Conservation (phyloP, 108 stramenopile genomes). For the Skeletonema menzelii region DNA sequence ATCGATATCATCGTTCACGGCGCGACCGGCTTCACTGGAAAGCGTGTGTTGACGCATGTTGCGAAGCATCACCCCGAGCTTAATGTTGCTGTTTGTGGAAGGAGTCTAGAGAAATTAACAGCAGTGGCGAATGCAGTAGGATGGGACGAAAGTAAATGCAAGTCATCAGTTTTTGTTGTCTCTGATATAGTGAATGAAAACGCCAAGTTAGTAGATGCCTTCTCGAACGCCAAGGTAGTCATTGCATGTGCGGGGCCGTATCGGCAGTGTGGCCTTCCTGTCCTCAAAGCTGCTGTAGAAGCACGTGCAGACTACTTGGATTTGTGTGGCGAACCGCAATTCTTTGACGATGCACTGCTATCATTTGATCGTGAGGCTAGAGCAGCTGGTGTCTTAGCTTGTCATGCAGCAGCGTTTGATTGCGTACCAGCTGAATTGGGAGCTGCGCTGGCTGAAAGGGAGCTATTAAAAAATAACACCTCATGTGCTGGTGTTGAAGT, state of each 20-base stretch:
- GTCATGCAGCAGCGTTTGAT: slow-evolving; percentile 42
- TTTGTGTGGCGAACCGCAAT: slow-evolving; percentile 49
- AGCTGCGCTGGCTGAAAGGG: slow-evolving; percentile 22
- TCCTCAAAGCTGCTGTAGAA: slow-evolving; percentile 29
- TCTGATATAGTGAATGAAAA: background rate
- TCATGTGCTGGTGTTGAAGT: slow-evolving; percentile 34
- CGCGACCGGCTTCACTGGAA: slow-evolving; percentile 25
- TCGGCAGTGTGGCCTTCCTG: slow-evolving; percentile 20
- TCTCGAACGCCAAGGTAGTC: slow-evolving; percentile 24
- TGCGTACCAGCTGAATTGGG: slow-evolving; percentile 51
- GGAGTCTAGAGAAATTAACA: slow-evolving; percentile 1
- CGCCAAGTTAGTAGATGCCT: slow-evolving; percentile 2
- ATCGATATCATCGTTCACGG: slow-evolving; percentile 31
- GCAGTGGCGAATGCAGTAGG: slow-evolving; percentile 11
- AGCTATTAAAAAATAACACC: background rate
- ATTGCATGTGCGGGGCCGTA: slow-evolving; percentile 51
- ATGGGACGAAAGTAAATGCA: slow-evolving; percentile 12
- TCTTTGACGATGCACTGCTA: slow-evolving; percentile 37
- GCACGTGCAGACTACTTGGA: slow-evolving; percentile 45
- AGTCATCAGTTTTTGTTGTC: slow-evolving; percentile 3
- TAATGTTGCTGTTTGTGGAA: slow-evolving; percentile 15
- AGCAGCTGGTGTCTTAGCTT: slow-evolving; percentile 14
- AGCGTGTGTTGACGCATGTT: slow-evolving; percentile 13
- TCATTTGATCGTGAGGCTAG: slow-evolving; percentile 32
- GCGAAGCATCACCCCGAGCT: slow-evolving; percentile 8